Evolutionary conservation across 2,329 filamentous ascomycete genomes (phyloP), one percentile per base, ranked within the genome.

Genomic region (Cytospora chrysosperma): DNA sequence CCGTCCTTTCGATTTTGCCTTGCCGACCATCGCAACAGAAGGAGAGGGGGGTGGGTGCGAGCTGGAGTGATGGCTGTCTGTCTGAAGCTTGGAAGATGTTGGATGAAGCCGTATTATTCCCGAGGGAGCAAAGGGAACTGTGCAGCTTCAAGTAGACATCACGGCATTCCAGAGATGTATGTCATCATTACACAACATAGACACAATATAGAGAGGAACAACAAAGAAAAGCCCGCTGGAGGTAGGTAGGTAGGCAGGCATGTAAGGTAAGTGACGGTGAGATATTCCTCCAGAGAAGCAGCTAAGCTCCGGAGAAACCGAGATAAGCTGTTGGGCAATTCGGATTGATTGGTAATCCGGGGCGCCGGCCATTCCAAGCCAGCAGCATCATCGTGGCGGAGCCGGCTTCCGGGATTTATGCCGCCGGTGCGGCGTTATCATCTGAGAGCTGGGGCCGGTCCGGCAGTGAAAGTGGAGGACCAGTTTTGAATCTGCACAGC

Each of bases 271-370:
- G 32, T 34, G 32, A 34, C 17, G 37, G 19, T 40, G 37, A 40
- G 32, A 40, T 19, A 40, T 40, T 19, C 19, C 17, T 1, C 3
- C 8, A 40, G 15, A 40, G 37, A 17, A 4, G n/a, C 5, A 8
- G 5, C 8, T 5, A 40, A 12, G 27, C n/a, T 13, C 58, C 58
- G 50, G 47, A 40, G 50, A 50, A 54, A 32, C 58, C 58, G 57
- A 52, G 57, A 54, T 54, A 60, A 32, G 26, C 9, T 10, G 32
- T 34, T 34, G 32, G n/a, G n/a, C n/a, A n/a, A n/a, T 30, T 30
- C 4, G 15, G 4, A 2, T 13, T 60, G 58, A 60, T 60, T 60
- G 58, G 58, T 60, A 60, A 60, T 60, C 57, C 50, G 58, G 58
- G 34, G 32, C 49, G 13, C 34, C 34, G 37, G 37, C 4, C 37